These are phyloP conservation scores for Xylaria sp. DNA, from an alignment of 2,329 filamentous ascomycete species.

Conservation along the genomic window DNA sequence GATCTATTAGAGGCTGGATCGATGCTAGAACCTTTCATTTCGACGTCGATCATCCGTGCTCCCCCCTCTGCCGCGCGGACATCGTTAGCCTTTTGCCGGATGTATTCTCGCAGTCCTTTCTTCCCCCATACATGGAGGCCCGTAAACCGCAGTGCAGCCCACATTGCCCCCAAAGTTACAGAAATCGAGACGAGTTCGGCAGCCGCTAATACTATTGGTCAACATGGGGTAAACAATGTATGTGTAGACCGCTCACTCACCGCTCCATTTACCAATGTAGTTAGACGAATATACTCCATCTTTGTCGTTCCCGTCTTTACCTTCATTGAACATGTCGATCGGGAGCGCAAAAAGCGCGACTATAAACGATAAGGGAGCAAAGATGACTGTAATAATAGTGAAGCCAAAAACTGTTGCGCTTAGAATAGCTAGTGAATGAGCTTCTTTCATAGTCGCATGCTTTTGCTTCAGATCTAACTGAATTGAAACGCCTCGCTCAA, in stretches of 20 bases:
- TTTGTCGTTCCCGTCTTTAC: constrained; percentile 4
- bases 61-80: neutral
- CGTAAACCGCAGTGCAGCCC: constrained; percentile 19
- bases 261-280: constrained; percentile 27
- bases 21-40: too few relatives aligned
- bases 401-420: constrained; percentile 24
- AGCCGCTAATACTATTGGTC: constrained; percentile 1
- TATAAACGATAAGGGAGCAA: constrained; percentile 19
- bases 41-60: neutral
- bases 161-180: constrained; percentile 22
- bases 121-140: constrained; percentile 18
- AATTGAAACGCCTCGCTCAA: constrained; percentile 5
- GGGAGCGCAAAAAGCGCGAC: constrained; percentile 15
- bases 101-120: constrained; percentile 11
- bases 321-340: constrained; percentile 24
- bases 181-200: constrained; percentile 15
- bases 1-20: too few relatives aligned
- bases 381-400: constrained; percentile 16
- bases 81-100: neutral
- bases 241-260: neutral
- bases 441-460: constrained; percentile 19
- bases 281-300: constrained; percentile 14
- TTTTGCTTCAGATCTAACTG: constrained; percentile 19
- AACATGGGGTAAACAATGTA: neutral
- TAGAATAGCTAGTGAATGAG: constrained; percentile 13